Base-by-base conservation (phyloP, 805 yeast species). In the fission yeast (Schizosaccharomyces pombe) region DNA sequence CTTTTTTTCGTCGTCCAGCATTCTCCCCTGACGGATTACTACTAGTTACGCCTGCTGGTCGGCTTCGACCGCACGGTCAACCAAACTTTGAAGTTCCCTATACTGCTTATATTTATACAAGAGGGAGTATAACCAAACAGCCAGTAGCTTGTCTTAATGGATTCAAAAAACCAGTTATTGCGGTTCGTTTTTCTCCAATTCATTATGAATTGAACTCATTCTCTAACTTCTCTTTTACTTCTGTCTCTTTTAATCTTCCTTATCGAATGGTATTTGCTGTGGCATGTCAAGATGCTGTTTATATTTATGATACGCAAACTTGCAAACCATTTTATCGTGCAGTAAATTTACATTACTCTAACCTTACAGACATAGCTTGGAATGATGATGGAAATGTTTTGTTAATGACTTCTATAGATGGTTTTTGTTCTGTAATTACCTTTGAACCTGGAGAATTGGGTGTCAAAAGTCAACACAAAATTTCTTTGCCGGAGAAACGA, bases 21-120 rank as follows among this genome's bases (percentile, higher is more conserved):
- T 85, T 89, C 62, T 82, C 95, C 0, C 94, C 95, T 0, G 96
- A 93, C 65, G 99, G 99, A 0, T 71, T 73, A 55, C 64, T 91
- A 39, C 67, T 91, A 32, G 67, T 89, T 30, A 76, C 93, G 0
- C 94, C 91, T 43, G 70, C 93, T 54, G 93, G 95, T 56, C 67
- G 11, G 47, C 29, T 11, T 24, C 54, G 49, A 47, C 12, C 19
- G 28, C 43, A n/a, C 29, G 33, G 33, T 16, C 37, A 49, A 30
- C 32, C 24, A 14, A 6, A 40, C 54, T 11, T 71, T n/a, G 75
- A 72, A 39, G 60, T 67, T 22, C 63, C 71, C 1, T 83, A 86
- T 62, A 81, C 94, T 0, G 94, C 84, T 0, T 85, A 79, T 62
- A 75, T 93, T 3, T 86, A 80, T 62, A 74, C 85, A 0, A 74